phyloP scores from a whole-genome alignment of 371 early-diverging fungal genomes.

The Chytridium lagenaria region DNA sequence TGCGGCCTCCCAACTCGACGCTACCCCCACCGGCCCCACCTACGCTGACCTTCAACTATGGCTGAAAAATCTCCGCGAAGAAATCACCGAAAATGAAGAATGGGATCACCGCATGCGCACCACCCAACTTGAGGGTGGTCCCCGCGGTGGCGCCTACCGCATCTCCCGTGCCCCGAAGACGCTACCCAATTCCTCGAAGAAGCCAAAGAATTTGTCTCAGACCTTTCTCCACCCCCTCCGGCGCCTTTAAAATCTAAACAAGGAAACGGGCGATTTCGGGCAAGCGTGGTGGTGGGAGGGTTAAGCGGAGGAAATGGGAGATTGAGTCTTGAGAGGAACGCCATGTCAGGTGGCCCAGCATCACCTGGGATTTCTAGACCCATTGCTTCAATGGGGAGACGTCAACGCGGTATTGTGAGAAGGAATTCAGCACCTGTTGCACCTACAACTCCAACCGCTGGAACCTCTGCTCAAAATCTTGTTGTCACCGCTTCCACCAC shows the following conservation, averaged over 20 bases:
- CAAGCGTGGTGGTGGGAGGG: conserved; percentile 16
- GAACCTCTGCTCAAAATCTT: no score
- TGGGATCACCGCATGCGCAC: conserved; percentile 52
- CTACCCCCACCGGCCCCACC: background rate
- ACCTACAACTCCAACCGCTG: background rate
- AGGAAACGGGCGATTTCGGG: background rate
- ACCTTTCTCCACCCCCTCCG: conserved; percentile 22
- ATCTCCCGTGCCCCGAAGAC: conserved; percentile 47
- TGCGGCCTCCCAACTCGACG: background rate
- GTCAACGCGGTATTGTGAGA: background rate
- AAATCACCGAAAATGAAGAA: conserved; percentile 46
- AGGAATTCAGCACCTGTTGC: conserved; percentile 18
- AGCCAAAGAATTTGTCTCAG: conserved; percentile 31
- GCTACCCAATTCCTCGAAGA: conserved; percentile 46
- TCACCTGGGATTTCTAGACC: background rate
- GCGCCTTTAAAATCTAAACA: background rate
- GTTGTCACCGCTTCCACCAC: background rate
- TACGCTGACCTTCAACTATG: conserved; percentile 22
- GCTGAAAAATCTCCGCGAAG: conserved; percentile 38
- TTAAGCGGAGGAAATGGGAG: no score
- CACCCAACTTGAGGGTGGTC: conserved; percentile 52
- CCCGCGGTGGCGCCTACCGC: conserved; percentile 52
- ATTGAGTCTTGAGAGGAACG: background rate
- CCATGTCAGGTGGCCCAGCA: background rate
- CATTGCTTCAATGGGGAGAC: background rate